Conservation (phyloP, 75 land plant genomes). For the Pinus albicaulis region DNA sequence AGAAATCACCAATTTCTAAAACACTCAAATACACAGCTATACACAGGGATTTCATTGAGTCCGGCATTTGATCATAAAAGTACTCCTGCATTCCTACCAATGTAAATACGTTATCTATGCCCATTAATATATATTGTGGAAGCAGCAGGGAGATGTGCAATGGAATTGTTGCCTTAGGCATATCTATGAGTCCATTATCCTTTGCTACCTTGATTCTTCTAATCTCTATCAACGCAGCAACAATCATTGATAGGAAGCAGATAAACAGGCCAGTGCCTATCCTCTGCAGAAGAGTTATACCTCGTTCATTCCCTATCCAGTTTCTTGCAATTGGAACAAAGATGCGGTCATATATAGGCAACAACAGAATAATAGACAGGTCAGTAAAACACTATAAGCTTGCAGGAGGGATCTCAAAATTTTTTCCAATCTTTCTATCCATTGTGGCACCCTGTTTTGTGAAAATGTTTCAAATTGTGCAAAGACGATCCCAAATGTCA, state of each 20-base stretch:
- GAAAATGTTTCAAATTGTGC: slow-evolving; percentile 83
- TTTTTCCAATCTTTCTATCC: slow-evolving; percentile 45
- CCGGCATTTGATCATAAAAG: slow-evolving; percentile 82
- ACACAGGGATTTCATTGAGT: slow-evolving; percentile 75
- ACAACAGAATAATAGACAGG: slow-evolving; percentile 59
- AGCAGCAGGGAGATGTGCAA: slow-evolving; percentile 74
- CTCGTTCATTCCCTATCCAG: slow-evolving; percentile 50
- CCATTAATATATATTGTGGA: slow-evolving; percentile 84
- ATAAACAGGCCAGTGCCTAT: slow-evolving; percentile 83
- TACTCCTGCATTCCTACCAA: slow-evolving; percentile 91
- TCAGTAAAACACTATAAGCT: slow-evolving; percentile 63
- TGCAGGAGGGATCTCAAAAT: slow-evolving; percentile 83
- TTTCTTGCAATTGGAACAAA: slow-evolving; percentile 46
- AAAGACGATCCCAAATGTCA: slow-evolving; percentile 76
- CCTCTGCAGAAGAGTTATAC: slow-evolving; percentile 72
- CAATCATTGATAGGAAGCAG: slow-evolving; percentile 71
- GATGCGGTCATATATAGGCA: slow-evolving; percentile 78
- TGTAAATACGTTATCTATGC: slow-evolving; percentile 88
- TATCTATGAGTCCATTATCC: slow-evolving; percentile 10
- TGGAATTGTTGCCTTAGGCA: slow-evolving; percentile 19
- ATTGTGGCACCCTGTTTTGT: slow-evolving; percentile 76
- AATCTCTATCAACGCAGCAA: slow-evolving; percentile 61
- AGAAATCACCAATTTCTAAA: slow-evolving; percentile 77
- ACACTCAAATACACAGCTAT: slow-evolving; percentile 75
- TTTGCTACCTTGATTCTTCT: slow-evolving; percentile 35